These are phyloP conservation scores for Boletus semigastroideus DNA, from an alignment of 1,284 basidiomycete genomes.

Conservation along the genomic window DNA sequence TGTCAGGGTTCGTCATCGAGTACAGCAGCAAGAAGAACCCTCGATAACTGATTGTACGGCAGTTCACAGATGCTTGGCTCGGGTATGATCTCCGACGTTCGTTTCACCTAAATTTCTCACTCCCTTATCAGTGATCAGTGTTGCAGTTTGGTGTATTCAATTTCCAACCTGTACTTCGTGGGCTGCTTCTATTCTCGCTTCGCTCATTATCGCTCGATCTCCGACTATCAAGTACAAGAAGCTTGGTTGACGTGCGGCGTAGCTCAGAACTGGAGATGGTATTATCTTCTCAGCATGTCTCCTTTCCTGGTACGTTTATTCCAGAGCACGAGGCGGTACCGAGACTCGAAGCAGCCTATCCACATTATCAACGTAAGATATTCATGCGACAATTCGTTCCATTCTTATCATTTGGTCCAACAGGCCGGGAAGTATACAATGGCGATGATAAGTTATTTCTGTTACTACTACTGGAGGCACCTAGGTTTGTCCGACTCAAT, in stretches of 20 bases:
- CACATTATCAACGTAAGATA: slow-evolving; percentile 82
- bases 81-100: slow-evolving; percentile 47
- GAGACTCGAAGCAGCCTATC: slow-evolving; percentile 68
- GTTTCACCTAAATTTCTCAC: slow-evolving; percentile 18
- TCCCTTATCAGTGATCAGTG: slow-evolving; percentile 69
- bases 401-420: slow-evolving; percentile 7
- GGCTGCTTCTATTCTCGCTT: slow-evolving; percentile 64
- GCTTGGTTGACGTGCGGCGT: slow-evolving; percentile 25
- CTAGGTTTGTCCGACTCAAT: slow-evolving; percentile 10
- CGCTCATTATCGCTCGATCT: slow-evolving; percentile 3
- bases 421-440: slow-evolving; percentile 80
- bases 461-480: slow-evolving; percentile 75
- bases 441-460: slow-evolving; percentile 61
- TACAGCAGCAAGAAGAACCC: background rate
- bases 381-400: slow-evolving; percentile 8
- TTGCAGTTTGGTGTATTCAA: slow-evolving; percentile 71
- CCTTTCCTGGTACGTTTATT: slow-evolving; percentile 75
- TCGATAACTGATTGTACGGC: slow-evolving; percentile 1
- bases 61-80: slow-evolving; percentile 84
- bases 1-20: slow-evolving; percentile 61
- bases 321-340: slow-evolving; percentile 85
- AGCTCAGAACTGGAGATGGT: slow-evolving; percentile 51
- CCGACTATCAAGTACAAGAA: slow-evolving; percentile 8
- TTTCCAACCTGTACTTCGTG: slow-evolving; percentile 74
- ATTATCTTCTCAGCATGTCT: slow-evolving; percentile 54